Evolutionary conservation across 2,329 filamentous ascomycete genomes (phyloP), one percentile per base, ranked within the genome.

Genomic region (Microsporum audouinii): DNA sequence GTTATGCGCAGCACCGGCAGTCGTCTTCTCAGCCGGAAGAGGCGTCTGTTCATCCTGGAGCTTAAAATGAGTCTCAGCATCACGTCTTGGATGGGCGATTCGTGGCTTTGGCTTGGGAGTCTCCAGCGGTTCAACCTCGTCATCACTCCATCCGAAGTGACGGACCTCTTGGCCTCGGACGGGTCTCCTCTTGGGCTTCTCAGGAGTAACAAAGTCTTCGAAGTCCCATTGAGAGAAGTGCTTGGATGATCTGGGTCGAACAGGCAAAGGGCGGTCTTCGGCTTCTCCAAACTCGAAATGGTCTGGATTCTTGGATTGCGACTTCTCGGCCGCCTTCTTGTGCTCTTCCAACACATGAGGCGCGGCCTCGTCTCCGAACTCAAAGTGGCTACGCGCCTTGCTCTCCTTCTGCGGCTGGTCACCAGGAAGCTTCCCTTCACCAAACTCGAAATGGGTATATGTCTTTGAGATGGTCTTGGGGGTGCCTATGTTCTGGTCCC

Each of bases 361-460:
- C 6, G 38, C 43, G 27, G 14, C 36, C 6, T 49, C 59, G n/a
- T 62, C 49, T 7, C 51, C 57, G 23, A 62, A 60, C 60, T 63
- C 62, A 57, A 65, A 63, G 39, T 62, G 62, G 12, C 27, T 39
- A 2, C 29, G 57, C 4, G 27, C 55, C 36, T 53, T 61, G 60
- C 23, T 5, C n/a, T 55, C 23, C 23, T 55, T 61, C 5, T 31
- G 14, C 6, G 41, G 36, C 55, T 38, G 5, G 27, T 39, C 55
- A 14, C 34, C 39, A 4, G 51, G 23, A n/a, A 55, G 14, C 49
- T 55, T 55, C 31, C 49, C 49, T 76, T 71, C 85, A 62, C 81
- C 84, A 70, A 95, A 88, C 63, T 91, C 86, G 71, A 95, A 95
- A 75, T 97, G 92, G 62, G 87, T 80, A 76, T 85, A 96, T 74